Percentiles rank a stretch among this genome's conserved stretches.
Evolutionary conservation across 2,329 filamentous ascomycete species (phyloP).

Genomic region (Hymenoscyphus repandus): DNA sequence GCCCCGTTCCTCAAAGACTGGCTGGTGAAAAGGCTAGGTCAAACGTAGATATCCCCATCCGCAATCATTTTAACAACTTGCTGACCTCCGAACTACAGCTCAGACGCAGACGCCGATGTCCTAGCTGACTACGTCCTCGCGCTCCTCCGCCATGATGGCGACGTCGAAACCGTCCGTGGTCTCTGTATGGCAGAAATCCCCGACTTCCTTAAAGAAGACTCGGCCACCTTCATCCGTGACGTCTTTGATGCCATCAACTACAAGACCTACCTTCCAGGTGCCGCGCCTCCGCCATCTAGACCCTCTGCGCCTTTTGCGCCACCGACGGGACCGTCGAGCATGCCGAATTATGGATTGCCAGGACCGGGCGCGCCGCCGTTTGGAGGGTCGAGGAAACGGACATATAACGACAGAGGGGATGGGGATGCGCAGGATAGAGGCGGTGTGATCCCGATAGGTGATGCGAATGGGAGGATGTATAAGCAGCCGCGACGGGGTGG

Average conservation of each 20-base stretch:
- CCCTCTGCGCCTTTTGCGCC: slow-evolving; percentile 24
- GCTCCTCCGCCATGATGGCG: slow-evolving; percentile 65
- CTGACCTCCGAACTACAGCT: slow-evolving; percentile 41
- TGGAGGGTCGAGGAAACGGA: slow-evolving; percentile 43
- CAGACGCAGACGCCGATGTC: slow-evolving; percentile 75
- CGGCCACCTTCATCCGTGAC: slow-evolving; percentile 61
- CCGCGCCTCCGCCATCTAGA: slow-evolving; percentile 34
- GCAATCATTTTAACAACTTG: not conserved
- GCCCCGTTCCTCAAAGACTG: slow-evolving; percentile 64
- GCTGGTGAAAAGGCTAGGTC: slow-evolving; percentile 72
- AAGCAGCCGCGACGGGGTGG: slow-evolving; percentile 57
- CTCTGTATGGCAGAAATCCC: slow-evolving; percentile 68
- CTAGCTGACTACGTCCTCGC: slow-evolving; percentile 82
- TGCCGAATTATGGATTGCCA: slow-evolving; percentile 17
- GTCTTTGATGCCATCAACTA: slow-evolving; percentile 61
- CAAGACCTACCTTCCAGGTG: slow-evolving; percentile 56
- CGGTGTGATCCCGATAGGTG: slow-evolving; percentile 21
- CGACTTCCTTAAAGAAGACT: slow-evolving; percentile 69
- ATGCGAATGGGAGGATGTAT: slow-evolving; percentile 39
- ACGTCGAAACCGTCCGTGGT: slow-evolving; percentile 56
- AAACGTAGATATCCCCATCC: slow-evolving; percentile 49
- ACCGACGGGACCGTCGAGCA: slow-evolving; percentile 24
- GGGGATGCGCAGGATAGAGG: slow-evolving; percentile 33
- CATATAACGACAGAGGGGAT: slow-evolving; percentile 49
- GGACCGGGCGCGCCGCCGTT: slow-evolving; percentile 17